These are phyloP conservation scores for Coniosporium apollinis DNA, from an alignment of 495 filamentous ascomycete species.

Conservation along the genomic window DNA sequence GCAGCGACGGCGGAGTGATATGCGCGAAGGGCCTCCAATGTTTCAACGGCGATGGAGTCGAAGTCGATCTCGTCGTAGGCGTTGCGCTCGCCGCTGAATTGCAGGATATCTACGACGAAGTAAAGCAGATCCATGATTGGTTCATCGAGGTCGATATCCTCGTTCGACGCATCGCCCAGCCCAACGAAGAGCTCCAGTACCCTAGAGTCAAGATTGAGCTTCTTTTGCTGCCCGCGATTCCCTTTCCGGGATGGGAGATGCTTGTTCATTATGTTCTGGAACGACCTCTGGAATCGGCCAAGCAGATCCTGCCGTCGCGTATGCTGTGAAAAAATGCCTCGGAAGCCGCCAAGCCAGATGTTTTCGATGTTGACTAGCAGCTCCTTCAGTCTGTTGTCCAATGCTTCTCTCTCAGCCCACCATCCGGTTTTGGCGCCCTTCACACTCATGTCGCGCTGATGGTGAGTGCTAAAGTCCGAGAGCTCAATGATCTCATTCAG, in stretches of 20 bases:
- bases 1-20: constrained; percentile 45
- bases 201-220: constrained; percentile 52
- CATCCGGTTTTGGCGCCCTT: constrained; percentile 55
- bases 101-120: constrained; percentile 89
- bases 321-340: constrained; percentile 71
- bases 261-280: constrained; percentile 69
- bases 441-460: constrained; percentile 40
- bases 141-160: constrained; percentile 61
- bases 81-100: constrained; percentile 91
- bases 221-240: constrained; percentile 25
- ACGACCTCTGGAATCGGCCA: constrained; percentile 53
- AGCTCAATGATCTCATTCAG: constrained; percentile 63
- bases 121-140: constrained; percentile 77
- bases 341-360: constrained; percentile 89
- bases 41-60: constrained; percentile 63
- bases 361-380: constrained; percentile 74
- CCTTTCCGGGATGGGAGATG: constrained; percentile 75
- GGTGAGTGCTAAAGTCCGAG: constrained; percentile 69
- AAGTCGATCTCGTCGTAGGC: constrained; percentile 98
- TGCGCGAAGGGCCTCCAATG: constrained; percentile 56
- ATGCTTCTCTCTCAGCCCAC: constrained; percentile 70
- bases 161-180: constrained; percentile 50
- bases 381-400: constrained; percentile 62
- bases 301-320: constrained; percentile 41
- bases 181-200: constrained; percentile 81